Evolutionary conservation across 768 basidiomycete species (phyloP).

Genomic region (Lactarius sp.): DNA sequence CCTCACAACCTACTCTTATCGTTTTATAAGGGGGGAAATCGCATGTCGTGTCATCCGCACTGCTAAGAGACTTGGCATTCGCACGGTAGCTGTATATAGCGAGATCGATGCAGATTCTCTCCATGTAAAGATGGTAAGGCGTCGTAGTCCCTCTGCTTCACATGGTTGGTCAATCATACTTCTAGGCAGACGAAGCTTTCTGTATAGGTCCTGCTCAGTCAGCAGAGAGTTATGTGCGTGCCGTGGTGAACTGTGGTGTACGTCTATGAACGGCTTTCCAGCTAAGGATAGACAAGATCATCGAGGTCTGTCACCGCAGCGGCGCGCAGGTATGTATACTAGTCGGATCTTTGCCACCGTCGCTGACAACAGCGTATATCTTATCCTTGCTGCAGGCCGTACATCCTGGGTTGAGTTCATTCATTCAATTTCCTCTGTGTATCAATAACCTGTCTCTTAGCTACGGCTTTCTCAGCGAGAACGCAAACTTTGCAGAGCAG

Average conservation of each 20-base stretch:
- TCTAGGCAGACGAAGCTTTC: conserved; percentile 48
- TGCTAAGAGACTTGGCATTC: conserved; percentile 80
- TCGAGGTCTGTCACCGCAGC: conserved; percentile 72
- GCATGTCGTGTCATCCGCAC: conserved; percentile 94
- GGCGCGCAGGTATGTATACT: conserved; percentile 68
- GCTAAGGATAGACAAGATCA: conserved; percentile 85
- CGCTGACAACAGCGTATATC: neutral
- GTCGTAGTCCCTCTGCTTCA: neutral
- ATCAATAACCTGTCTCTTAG: conserved; percentile 34
- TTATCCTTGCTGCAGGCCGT: conserved; percentile 53
- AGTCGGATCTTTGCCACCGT: neutral
- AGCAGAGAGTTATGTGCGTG: conserved; percentile 79
- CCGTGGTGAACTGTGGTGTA: neutral
- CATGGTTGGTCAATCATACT: conserved; percentile 4
- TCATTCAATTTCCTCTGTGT: neutral
- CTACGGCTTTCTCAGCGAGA: conserved; percentile 91
- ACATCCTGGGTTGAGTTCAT: conserved; percentile 69
- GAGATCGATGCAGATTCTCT: conserved; percentile 77
- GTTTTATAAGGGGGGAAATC: conserved; percentile 79
- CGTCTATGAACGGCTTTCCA: conserved; percentile 30
- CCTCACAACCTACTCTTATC: neutral
- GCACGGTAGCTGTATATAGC: conserved; percentile 89
- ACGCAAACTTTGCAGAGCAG: conserved; percentile 70
- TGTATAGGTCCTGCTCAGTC: conserved; percentile 92
- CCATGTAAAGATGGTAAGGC: conserved; percentile 72